Base-by-base conservation (phyloP, 495 filamentous ascomycete genomes). In the Lasiosphaeria miniovina region DNA sequence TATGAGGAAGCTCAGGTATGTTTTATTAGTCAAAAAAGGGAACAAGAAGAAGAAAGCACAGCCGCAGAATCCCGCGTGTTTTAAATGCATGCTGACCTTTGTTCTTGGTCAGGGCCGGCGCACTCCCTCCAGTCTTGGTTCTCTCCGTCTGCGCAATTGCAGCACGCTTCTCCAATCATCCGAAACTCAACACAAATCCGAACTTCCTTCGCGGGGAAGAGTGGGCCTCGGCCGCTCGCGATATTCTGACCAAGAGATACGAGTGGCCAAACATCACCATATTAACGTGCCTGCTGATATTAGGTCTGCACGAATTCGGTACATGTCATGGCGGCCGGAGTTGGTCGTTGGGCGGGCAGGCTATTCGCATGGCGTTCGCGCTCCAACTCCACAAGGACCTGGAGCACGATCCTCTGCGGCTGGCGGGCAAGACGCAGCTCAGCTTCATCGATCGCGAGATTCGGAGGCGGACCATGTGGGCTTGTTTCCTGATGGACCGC, bases 211-310 rank as follows among this genome's bases (percentile, higher is more conserved):
- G 93, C 48, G 94, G 94, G 3, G 92, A 97, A 68, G 83, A 87
- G 40, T 98, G 92, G 90, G 94, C 91, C 31, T 82, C 82, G 24
- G 85, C 89, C 36, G 93, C 93, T 24, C 84, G 91, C 45, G 87
- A 90, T 53, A 94, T 96, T 60, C 84, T 92, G 38, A 76, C 92
- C 43, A 89, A 86, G 65, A 82, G 90, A 57, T 96, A 96, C 65
- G 93, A 96, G 71, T 90, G 90, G 71, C 93, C 94, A 0, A 98
- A 96, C 66, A 96, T 98, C 55, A 96, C 93, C 3, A 96, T 94
- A 34, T 75, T 98, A 35, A 96, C 91, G 12, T 91, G 91, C 24
- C 86, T 96, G 55, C 66, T 97, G 15, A 84, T 98, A 14, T 80
- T 98, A 50, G 91, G 93, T 12, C 77, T 98, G 51, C 94, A 98